A percentile compares a stretch with the other conserved stretches of the same genome.
Evolutionary conservation across 2,329 filamentous ascomycete species (phyloP).

Genomic region (Amphichorda felina): DNA sequence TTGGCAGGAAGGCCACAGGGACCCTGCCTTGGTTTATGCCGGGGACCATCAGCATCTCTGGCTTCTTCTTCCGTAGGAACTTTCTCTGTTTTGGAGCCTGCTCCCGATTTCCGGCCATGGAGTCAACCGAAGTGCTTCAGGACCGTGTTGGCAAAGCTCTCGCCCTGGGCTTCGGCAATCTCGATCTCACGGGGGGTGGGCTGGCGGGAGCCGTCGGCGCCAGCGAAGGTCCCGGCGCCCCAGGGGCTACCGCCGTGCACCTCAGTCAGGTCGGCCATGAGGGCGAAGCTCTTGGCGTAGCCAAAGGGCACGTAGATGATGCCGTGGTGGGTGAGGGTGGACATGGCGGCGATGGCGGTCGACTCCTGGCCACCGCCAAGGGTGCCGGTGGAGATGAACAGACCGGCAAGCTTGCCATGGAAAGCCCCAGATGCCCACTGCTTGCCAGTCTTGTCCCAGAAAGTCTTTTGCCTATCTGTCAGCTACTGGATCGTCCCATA

Average conservation of each 20-base stretch:
- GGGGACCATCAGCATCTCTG: no score
- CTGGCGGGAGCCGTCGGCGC: conserved; percentile 70
- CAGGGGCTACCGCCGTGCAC: conserved; percentile 80
- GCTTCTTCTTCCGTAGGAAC: not conserved
- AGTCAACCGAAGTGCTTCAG: conserved; percentile 69
- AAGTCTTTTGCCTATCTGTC: conserved; percentile 26
- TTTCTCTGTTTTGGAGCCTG: conserved; percentile 10
- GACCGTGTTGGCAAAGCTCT: conserved; percentile 69
- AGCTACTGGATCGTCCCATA: not conserved
- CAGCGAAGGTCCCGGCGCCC: conserved; percentile 88
- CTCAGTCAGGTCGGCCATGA: conserved; percentile 62
- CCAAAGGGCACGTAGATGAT: conserved; percentile 94
- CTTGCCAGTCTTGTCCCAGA: conserved; percentile 82
- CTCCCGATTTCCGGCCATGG: conserved; percentile 44
- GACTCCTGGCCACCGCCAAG: conserved; percentile 87
- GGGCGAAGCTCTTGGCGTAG: conserved; percentile 67
- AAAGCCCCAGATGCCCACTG: conserved; percentile 71
- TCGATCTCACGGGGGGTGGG: conserved; percentile 65
- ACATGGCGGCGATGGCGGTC: conserved; percentile 70
- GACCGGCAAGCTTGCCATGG: conserved; percentile 79
- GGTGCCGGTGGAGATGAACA: conserved; percentile 83
- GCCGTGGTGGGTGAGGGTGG: conserved; percentile 83
- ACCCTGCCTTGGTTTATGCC: conserved; percentile 41
- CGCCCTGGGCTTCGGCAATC: conserved; percentile 73
- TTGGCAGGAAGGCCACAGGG: conserved; percentile 70